Evolutionary conservation across 2,329 filamentous ascomycete genomes (phyloP), one percentile per base, ranked within the genome.

Genomic region (Fusarium sp.): DNA sequence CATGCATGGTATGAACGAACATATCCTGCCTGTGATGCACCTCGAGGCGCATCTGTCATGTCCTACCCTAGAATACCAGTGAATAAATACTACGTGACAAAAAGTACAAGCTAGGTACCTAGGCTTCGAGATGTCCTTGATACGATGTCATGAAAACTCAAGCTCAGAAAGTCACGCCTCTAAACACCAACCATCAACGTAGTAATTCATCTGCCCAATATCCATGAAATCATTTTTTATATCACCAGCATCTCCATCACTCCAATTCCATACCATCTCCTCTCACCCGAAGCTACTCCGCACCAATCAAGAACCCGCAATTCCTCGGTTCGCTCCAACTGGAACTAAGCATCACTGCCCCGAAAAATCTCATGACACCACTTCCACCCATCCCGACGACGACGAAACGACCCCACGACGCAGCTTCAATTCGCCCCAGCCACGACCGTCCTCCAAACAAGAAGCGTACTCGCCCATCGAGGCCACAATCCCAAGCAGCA

Each of bases 311-410:
- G 60, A 12, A 2, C 35, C 35, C 53, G 58, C 53, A 73, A 74
- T 75, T 74, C 68, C 65, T 53, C 52, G 63, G 52, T 40, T 46
- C 56, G 61, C 50, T 47, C 38, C 49, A 47, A 47, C 46, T 60
- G 35, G 12, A 47, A 47, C 46, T 60, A 41, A 12, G 45, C 34
- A 41, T 43, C 36, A 22, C 19, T 39, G 36, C 48, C 44, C 52
- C 56, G 61, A 75, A 77, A 77, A 77, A 77, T 75, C 75, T 76
- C 74, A 74, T 73, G 73, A 74, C 69, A 71, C 70, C 70, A 72
- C 70, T 70, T 70, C 65, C 61, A 59, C 63, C 58, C 58, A 60
- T 67, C 62, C 61, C 60, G 66, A 68, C 52, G 42, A 55, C 59
- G 55, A 50, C 52, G 50, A 52, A 38, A 26, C 39, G 38, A 47